Evolutionary conservation across 2,329 filamentous ascomycete genomes (phyloP).

Genomic region (Ascochyta rabiei): DNA sequence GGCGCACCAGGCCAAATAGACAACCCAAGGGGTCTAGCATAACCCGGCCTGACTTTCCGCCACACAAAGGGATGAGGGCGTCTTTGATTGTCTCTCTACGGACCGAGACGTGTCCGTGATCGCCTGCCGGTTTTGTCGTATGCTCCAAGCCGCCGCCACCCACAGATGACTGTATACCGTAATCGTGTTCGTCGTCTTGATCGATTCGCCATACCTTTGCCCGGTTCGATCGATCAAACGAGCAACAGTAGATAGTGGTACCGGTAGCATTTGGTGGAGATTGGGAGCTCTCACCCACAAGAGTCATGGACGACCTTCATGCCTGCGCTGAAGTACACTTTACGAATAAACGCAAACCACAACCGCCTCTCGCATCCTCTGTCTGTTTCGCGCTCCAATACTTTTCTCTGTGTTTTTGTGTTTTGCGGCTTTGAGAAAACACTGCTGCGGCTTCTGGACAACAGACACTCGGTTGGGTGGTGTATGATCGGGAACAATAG

Average conservation of each 20-base stretch:
- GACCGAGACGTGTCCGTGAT: conserved; percentile 7
- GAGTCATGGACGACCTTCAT: not conserved
- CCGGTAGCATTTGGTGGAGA: not conserved
- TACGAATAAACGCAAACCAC: conserved; percentile 9
- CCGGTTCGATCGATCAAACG: not conserved
- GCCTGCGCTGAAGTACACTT: not conserved
- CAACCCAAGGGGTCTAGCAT: not conserved
- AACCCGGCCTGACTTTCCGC: not conserved
- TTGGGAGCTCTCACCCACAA: not conserved
- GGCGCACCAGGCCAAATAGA: conserved; percentile 58
- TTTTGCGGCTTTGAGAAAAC: not conserved
- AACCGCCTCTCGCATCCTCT: not conserved
- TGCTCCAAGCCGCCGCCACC: not conserved
- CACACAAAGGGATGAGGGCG: not conserved
- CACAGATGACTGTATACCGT: not conserved
- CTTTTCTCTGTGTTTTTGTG: not conserved
- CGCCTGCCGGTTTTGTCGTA: conserved; percentile 3
- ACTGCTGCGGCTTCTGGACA: not conserved
- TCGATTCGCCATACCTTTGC: conserved; percentile 1
- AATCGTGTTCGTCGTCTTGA: not conserved
- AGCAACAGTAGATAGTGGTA: not conserved
- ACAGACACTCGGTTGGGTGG: not conserved
- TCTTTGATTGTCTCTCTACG: conserved; percentile 9
- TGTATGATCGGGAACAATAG: conserved; percentile 40
- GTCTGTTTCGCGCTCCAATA: not conserved